Evolutionary conservation across 768 basidiomycete genomes (phyloP).

Genomic region (Pholiota conissans): DNA sequence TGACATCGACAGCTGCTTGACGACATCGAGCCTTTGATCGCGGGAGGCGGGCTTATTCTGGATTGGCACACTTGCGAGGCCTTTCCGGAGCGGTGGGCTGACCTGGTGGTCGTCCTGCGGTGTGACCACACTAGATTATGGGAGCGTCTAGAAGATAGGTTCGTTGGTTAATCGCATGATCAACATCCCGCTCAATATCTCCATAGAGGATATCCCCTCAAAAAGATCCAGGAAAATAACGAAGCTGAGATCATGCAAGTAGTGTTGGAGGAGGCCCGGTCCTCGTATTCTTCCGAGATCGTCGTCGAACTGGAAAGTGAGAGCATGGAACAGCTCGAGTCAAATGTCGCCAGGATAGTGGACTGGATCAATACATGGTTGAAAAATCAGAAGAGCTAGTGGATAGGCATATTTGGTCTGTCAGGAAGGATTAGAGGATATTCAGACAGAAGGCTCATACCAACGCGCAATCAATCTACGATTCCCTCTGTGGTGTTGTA

Average conservation of each 20-base stretch:
- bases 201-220: constrained; percentile 75
- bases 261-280: constrained; percentile 83
- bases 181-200: constrained; percentile 12
- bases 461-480: too few species aligned
- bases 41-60: constrained; percentile 77
- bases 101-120: constrained; percentile 89
- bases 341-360: constrained; percentile 85
- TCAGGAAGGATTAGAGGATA: too few species aligned
- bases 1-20: constrained; percentile 67
- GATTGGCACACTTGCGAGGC: constrained; percentile 95
- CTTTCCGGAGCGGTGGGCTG: constrained; percentile 96
- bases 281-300: constrained; percentile 83
- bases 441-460: too few species aligned
- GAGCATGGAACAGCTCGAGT: constrained; percentile 74
- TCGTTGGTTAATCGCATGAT: constrained; percentile 17
- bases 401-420: too few species aligned
- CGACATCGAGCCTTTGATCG: constrained; percentile 74
- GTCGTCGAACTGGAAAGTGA: constrained; percentile 85
- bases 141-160: constrained; percentile 92
- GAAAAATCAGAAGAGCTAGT: constrained; percentile 31
- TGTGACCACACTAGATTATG: constrained; percentile 88
- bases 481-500: too few species aligned
- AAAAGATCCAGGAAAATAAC: constrained; percentile 98
- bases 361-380: constrained; percentile 84
- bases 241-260: constrained; percentile 98